Base-by-base conservation (phyloP, 768 basidiomycete genomes). In the Dacryopinax primogenitus region DNA sequence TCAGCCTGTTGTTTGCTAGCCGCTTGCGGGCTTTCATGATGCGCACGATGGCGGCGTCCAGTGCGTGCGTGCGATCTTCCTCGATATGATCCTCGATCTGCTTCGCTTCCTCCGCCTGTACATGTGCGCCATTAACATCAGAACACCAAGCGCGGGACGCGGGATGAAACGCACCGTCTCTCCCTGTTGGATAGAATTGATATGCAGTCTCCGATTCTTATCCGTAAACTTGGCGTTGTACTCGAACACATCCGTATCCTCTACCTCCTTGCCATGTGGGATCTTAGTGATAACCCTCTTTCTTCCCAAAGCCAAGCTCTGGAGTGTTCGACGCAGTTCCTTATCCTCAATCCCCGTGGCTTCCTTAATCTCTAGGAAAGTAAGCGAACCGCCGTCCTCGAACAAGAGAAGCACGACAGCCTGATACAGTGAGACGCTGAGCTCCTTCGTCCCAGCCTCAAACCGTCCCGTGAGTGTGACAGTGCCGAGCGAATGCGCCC, bases 1-100 rank as follows among this genome's bases (percentile, higher is more conserved):
- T 87, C 70, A 98, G 80, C 69, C 87, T 81, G 69, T 88, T 84
- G 70, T 91, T 85, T 28, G 77, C 79, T 75, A 95, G 78, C 75
- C 88, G 87, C 77, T 95, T 98, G 70, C 84, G 83, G 1, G 84
- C 86, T 74, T 98, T 98, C 92, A 98, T 94, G 71, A 95, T 85
- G 4, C 96, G 86, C 34, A 99, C 95, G 70, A 99, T 94, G 23
- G 94, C 94, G 0, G 93, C 93, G 69, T 98, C 92, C 15, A 98
- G 79, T 66, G 86, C 85, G 70, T 86, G 82, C 67, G 86, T 86
- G 66, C 95, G 84, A 74, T 97, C 93, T 35, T 86, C 84, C 68
- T 94, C 89, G 37, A 99, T 91, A 51, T 87, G 82, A 1, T 80
- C 81, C 71, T 91, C 90, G 3, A 91, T 94, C 65, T 84, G 83